These are phyloP conservation scores for Curvularia verruculosa DNA, from an alignment of 2,329 filamentous ascomycete species.

Conservation along the genomic window DNA sequence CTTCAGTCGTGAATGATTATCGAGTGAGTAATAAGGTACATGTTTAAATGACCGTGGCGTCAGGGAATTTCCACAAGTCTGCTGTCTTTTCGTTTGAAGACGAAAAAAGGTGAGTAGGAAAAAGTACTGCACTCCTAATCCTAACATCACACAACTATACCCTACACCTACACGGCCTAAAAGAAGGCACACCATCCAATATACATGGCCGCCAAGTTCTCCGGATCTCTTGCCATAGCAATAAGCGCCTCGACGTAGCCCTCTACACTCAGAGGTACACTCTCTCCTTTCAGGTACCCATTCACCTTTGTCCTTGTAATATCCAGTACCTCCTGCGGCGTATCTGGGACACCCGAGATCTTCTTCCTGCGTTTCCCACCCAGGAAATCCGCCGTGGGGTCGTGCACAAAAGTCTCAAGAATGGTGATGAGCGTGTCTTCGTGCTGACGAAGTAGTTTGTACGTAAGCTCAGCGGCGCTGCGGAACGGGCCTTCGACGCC, in stretches of 20 bases:
- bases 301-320: conserved; percentile 85
- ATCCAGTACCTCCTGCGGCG: conserved; percentile 81
- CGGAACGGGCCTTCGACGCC: conserved; percentile 92
- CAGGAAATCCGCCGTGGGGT: conserved; percentile 92
- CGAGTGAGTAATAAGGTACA: neutral
- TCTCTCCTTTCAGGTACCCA: conserved; percentile 83
- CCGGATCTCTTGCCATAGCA: conserved; percentile 78
- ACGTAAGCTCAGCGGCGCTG: conserved; percentile 85
- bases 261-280: conserved; percentile 90
- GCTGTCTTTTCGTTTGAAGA: too few relatives aligned
- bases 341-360: conserved; percentile 65
- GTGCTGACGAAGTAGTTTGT: conserved; percentile 83
- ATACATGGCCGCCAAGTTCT: conserved; percentile 90
- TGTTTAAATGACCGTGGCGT: neutral
- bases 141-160: too few relatives aligned
- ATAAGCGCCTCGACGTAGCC: conserved; percentile 98
- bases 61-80: too few relatives aligned
- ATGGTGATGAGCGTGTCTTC: conserved; percentile 98
- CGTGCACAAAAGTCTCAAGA: conserved; percentile 94
- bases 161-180: conserved; percentile 38
- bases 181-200: conserved; percentile 88
- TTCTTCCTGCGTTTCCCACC: conserved; percentile 67
- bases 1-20: neutral
- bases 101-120: too few relatives aligned
- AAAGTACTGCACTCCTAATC: too few relatives aligned